A percentile compares a stretch with the other conserved stretches of the same genome.
Conservation (phyloP, 371 early-diverging fungal genomes). For the Dichotomocladium elegans region DNA sequence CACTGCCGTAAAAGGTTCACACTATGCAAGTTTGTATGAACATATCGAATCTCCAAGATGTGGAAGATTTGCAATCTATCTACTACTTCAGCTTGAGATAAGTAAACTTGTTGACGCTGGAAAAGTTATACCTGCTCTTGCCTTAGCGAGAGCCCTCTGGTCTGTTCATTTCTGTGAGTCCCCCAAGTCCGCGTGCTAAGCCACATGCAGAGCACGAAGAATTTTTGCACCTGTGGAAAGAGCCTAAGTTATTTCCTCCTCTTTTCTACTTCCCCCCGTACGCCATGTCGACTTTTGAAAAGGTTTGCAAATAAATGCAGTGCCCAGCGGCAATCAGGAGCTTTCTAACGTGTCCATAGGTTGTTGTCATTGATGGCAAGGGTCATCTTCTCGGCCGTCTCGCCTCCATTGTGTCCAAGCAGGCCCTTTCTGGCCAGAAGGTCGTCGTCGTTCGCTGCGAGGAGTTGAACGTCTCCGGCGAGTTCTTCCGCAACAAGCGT, state of each 20-base stretch:
- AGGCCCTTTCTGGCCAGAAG: constrained; percentile 95
- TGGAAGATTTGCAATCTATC: too few relatives aligned
- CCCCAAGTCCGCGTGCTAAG: too few relatives aligned
- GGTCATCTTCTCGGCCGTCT: constrained; percentile 99
- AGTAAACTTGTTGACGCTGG: too few relatives aligned
- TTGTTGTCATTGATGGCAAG: constrained; percentile 98
- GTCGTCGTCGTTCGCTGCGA: constrained; percentile 98
- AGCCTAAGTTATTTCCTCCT: constrained; percentile 1
- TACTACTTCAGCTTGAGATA: too few relatives aligned
- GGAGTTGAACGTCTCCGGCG: constrained; percentile 95
- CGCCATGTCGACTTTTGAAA: constrained; percentile 44
- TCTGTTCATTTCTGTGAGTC: too few relatives aligned
- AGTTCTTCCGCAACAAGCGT: constrained; percentile 98
- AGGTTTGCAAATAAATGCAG: constrained; percentile 17
- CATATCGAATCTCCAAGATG: too few relatives aligned
- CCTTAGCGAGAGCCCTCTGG: too few relatives aligned
- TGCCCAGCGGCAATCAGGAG: background rate
- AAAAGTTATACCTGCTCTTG: too few relatives aligned
- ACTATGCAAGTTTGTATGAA: too few relatives aligned
- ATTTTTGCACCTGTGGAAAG: background rate
- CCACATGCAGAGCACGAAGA: background rate
- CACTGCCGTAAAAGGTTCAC: too few relatives aligned
- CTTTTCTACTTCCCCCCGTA: constrained; percentile 14
- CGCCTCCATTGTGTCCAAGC: constrained; percentile 97
- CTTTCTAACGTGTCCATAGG: constrained; percentile 48